A percentile compares a stretch with the other conserved stretches of the same genome.
Evolutionary conservation across 768 basidiomycete species (phyloP).

Genomic region (Dentipellis fragilis): DNA sequence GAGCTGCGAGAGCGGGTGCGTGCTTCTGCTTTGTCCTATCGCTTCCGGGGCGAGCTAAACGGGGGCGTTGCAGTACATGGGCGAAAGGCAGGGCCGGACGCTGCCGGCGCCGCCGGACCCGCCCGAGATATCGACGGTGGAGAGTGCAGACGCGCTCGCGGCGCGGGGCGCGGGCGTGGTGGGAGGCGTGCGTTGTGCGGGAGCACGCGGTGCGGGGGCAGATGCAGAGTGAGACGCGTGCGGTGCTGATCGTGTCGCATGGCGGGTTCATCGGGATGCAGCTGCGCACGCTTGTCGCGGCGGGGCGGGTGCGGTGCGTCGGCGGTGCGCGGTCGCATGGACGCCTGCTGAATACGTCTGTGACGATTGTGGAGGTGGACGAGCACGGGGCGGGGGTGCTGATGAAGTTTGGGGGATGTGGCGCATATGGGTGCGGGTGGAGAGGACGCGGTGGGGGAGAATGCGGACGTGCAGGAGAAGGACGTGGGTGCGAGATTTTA

Average conservation of each 20-base stretch:
- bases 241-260: conserved; percentile 53
- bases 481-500: not conserved
- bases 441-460: conserved; percentile 29
- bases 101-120: conserved; percentile 11
- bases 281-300: conserved; percentile 35
- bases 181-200: conserved; percentile 35
- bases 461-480: conserved; percentile 36
- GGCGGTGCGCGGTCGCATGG: conserved; percentile 25
- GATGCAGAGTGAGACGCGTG: not conserved
- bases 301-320: conserved; percentile 27
- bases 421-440: conserved; percentile 35
- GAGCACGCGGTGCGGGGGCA: conserved; percentile 15
- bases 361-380: conserved; percentile 50
- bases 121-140: conserved; percentile 26
- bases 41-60: not conserved
- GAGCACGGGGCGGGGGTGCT: conserved; percentile 29
- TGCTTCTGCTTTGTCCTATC: not conserved
- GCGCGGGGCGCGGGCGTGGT: conserved; percentile 53
- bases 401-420: conserved; percentile 42
- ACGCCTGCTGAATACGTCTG: conserved; percentile 35
- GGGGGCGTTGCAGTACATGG: conserved; percentile 37
- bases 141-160: conserved; percentile 4
- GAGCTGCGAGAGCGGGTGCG: conserved; percentile 60
- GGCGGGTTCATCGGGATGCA: conserved; percentile 53
- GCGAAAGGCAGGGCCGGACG: conserved; percentile 44